Evolutionary conservation across 2,329 filamentous ascomycete genomes (phyloP).

Genomic region (Chaetomium sp.): DNA sequence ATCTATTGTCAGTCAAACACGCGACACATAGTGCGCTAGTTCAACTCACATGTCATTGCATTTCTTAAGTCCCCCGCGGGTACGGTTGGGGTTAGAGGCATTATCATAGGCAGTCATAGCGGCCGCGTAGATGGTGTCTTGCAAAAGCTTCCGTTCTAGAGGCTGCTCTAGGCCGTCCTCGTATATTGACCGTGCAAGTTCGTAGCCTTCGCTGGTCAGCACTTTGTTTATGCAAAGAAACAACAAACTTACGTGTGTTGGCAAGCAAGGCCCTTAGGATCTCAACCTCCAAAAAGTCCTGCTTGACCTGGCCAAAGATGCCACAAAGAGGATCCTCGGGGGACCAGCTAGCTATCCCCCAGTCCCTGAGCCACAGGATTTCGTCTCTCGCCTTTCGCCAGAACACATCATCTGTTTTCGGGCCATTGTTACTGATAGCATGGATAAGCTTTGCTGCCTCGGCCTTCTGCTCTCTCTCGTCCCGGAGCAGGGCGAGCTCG

Average conservation of each 20-base stretch:
- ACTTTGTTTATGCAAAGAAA: background rate
- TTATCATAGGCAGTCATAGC: conserved; percentile 77
- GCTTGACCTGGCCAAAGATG: conserved; percentile 61
- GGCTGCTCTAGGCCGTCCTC: conserved; percentile 54
- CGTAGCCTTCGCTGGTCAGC: conserved; percentile 53
- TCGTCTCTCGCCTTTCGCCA: conserved; percentile 65
- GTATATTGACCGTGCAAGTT: conserved; percentile 64
- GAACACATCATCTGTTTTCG: conserved; percentile 63
- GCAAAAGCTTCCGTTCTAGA: conserved; percentile 54
- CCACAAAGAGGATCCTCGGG: conserved; percentile 46
- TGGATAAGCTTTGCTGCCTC: conserved; percentile 63
- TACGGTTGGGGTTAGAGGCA: conserved; percentile 78
- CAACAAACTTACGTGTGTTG: conserved; percentile 55
- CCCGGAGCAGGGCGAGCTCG: conserved; percentile 65
- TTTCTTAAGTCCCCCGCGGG: conserved; percentile 74
- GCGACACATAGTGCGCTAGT: background rate
- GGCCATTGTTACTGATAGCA: conserved; percentile 50
- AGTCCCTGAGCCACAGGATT: conserved; percentile 72
- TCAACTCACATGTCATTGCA: conserved; percentile 67
- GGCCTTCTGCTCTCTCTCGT: conserved; percentile 64
- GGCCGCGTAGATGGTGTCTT: conserved; percentile 62
- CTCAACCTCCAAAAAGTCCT: conserved; percentile 67
- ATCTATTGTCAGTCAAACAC: conserved; percentile 11
- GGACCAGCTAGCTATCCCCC: conserved; percentile 56
- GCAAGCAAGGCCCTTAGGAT: conserved; percentile 68